Percentiles rank a stretch among this genome's conserved stretches.
These are phyloP conservation scores for Paraconiothyrium brasiliense DNA, from an alignment of 2,329 filamentous ascomycete genomes.

Conservation along the genomic window DNA sequence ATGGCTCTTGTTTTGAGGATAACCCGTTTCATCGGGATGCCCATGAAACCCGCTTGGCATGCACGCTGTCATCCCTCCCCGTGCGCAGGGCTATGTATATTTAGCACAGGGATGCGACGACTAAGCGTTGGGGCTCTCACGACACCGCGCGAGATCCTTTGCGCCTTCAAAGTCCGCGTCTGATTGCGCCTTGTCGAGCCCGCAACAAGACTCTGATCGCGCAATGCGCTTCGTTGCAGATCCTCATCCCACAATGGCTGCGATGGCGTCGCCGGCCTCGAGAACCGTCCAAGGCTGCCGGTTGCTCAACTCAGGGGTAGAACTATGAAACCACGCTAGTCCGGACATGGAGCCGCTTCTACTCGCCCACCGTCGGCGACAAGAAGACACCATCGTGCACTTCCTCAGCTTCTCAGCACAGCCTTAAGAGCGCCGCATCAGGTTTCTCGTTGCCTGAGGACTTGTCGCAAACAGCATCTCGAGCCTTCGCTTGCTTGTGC, in stretches of 20 bases:
- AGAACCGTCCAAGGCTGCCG: constrained; percentile 31
- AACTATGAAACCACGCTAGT: constrained; percentile 43
- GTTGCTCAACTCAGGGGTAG: constrained; percentile 33
- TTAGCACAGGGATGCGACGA: constrained; percentile 38
- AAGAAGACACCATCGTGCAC: constrained; percentile 30
- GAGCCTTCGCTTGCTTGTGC: constrained; percentile 33
- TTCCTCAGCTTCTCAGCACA: constrained; percentile 34
- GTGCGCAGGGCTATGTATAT: constrained; percentile 43
- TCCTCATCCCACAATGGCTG: constrained; percentile 32
- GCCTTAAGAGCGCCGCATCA: constrained; percentile 33
- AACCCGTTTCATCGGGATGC: constrained; percentile 45
- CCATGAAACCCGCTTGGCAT: constrained; percentile 49
- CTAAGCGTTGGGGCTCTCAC: constrained; percentile 26
- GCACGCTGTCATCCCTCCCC: constrained; percentile 43
- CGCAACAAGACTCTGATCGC: background rate
- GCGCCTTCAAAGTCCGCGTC: constrained; percentile 11
- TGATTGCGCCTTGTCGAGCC: constrained; percentile 15
- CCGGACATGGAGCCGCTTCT: constrained; percentile 30
- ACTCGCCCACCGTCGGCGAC: constrained; percentile 41
- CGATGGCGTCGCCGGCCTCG: constrained; percentile 40
- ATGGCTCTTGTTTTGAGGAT: constrained; percentile 52
- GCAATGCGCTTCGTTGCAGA: constrained; percentile 28
- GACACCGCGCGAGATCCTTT: constrained; percentile 11
- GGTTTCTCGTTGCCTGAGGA: constrained; percentile 29
- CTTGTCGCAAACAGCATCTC: constrained; percentile 33